Base-by-base conservation (phyloP, 345 rosid genomes). In the Cardamine occulta region DNA sequence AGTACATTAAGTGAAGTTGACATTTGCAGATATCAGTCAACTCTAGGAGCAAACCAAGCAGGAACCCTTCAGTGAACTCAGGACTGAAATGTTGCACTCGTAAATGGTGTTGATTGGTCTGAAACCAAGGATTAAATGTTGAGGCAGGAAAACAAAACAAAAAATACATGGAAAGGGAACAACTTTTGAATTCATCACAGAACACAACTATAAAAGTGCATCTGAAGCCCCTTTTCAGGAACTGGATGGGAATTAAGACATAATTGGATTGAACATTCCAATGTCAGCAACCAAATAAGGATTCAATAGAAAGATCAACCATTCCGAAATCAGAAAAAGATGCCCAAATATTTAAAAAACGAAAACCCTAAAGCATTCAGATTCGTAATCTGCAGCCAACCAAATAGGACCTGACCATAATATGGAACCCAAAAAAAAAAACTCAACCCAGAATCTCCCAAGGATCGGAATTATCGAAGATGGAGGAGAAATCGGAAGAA, bases 1-100 rank as follows among this genome's bases (percentile, higher is more conserved):
- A 76, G 53, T 13, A 91, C 98, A 84, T 93, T 88, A 65, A 86
- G 86, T 82, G 89, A 85, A 73, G 91, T 92, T 78, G 97, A 89
- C 98, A 93, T 77, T 93, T 71, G 89, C 79, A 81, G 63, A 72
- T 37, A 54, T 58, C 75, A 44, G 83, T 86, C 88, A 88, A 85
- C 55, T 76, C 84, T 31, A 75, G 34, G 1, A 61, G 39, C 74
- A 60, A 51, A 47, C 73, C 53, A 66, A 75, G 18, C 53, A 51
- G 14, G 37, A 34, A 23, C 65, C 17, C 52, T 62, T 44, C 6
- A 24, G 29, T 69, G 65, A 54, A 63, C 71, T 35, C 59, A n/a
- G 52, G 52, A 69, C 9, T 52, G 42, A 48, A 26, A 67, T 29
- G 59, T 66, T 39, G 66, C 32, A 47, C 8, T 31, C 8, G 29